Base-by-base conservation (phyloP, 768 basidiomycete species). In the Pleurotus djamor region DNA sequence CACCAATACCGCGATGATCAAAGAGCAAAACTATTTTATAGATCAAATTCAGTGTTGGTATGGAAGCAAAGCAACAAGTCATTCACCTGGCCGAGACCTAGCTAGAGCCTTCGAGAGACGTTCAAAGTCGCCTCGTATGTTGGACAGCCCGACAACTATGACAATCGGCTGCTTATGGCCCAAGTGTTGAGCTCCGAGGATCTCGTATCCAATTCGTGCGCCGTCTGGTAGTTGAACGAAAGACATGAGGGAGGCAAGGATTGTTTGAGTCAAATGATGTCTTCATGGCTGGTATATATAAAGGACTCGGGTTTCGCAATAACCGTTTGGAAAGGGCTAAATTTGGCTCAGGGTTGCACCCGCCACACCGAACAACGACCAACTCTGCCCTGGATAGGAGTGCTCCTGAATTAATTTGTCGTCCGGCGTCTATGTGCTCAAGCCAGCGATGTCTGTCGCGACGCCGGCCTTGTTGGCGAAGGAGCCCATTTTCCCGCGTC, bases 381-480 rank as follows among this genome's bases (percentile, higher is more conserved):
- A 28, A 28, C 21, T 28, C 21, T 28, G 21, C 21, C 21, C 21
- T 28, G 21, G 21, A 28, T 28, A 28, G 21, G 21, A 28, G 21
- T 28, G 21, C 21, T 28, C 21, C 21, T 28, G 21, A 28, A 28
- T 28, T 28, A 28, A 48, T 17, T 41, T 48, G 47, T 28, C 14
- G 14, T 9, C 21, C 16, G 10, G 8, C 21, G 47, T 48, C 21
- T 28, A 28, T 28, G 21, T 28, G 21, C 21, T 28, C 21, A 43
- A n/a, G 41, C 1, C 2, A 17, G n/a, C 45, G 13, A 63, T 83
- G 81, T 79, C 81, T 2, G 74, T 82, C 8, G 80, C 83, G 34
- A 83, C 85, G 16, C 88, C 90, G n/a, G 91, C 91, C 1, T 71
- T 92, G n/a, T 72, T 92, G 45, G 87, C 89, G 5, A 82, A 83